phyloP scores from a whole-genome alignment of 805 yeast species.

The Lachancea lanzarotensis region DNA sequence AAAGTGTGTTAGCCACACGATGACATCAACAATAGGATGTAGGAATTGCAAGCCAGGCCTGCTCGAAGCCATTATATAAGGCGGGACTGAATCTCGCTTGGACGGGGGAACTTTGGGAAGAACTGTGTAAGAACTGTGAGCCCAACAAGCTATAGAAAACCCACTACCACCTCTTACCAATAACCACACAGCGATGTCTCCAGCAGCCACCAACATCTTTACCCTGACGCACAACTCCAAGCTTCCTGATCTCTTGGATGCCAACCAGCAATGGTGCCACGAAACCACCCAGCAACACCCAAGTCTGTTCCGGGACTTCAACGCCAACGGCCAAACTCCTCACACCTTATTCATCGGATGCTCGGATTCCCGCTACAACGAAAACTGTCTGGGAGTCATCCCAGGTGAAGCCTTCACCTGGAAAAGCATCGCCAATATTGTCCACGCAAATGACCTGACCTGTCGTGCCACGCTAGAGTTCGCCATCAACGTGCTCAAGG shows the following conservation, averaged over 20 bases:
- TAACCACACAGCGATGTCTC: slow-evolving; percentile 11
- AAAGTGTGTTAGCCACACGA: background rate
- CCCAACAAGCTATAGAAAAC: too few relatives aligned
- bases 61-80: background rate
- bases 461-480: slow-evolving; percentile 77
- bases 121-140: too few relatives aligned
- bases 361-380: slow-evolving; percentile 86
- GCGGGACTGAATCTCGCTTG: background rate
- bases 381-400: slow-evolving; percentile 61
- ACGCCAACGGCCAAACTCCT: slow-evolving; percentile 83
- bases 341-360: slow-evolving; percentile 94
- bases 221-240: slow-evolving; percentile 26
- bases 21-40: background rate
- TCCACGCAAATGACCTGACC: slow-evolving; percentile 61
- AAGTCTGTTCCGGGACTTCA: slow-evolving; percentile 46
- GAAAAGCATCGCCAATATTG: slow-evolving; percentile 79
- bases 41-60: background rate
- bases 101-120: too few relatives aligned
- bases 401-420: slow-evolving; percentile 92
- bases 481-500: slow-evolving; percentile 78
- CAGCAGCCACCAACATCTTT: slow-evolving; percentile 20
- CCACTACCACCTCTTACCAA: too few relatives aligned
- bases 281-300: slow-evolving; percentile 46
- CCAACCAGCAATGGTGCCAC: slow-evolving; percentile 41
- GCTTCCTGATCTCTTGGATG: slow-evolving; percentile 34